phyloP scores from a whole-genome alignment of 352 stramenopile species.

The Phytophthora idaei region DNA sequence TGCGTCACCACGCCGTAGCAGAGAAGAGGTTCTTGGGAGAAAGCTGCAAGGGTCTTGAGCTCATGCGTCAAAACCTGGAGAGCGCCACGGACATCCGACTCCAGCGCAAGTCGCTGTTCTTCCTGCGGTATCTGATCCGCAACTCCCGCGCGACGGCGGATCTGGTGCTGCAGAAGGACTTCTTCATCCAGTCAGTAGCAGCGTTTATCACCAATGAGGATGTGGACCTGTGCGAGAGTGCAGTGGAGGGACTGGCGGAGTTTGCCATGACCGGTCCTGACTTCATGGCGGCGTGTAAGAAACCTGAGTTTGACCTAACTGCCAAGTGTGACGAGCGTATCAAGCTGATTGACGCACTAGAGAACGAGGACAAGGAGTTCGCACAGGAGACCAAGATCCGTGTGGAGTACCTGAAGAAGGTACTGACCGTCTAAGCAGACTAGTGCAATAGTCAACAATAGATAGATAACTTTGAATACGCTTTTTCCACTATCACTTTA shows the following conservation, averaged over 20 bases:
- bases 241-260: slow-evolving; percentile 71
- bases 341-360: slow-evolving; percentile 60
- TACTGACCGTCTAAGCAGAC: slow-evolving; percentile 34
- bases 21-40: slow-evolving; percentile 67
- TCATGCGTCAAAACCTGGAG: slow-evolving; percentile 64
- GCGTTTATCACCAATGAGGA: slow-evolving; percentile 71
- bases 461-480: slow-evolving; percentile 38
- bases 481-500: slow-evolving; percentile 9
- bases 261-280: slow-evolving; percentile 66
- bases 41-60: slow-evolving; percentile 57
- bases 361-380: slow-evolving; percentile 74
- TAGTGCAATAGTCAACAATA: slow-evolving; percentile 30
- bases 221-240: slow-evolving; percentile 80
- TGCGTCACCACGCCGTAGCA: slow-evolving; percentile 69
- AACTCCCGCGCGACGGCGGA: slow-evolving; percentile 60
- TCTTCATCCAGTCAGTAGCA: slow-evolving; percentile 54
- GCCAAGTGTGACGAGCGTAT: slow-evolving; percentile 60
- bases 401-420: slow-evolving; percentile 56
- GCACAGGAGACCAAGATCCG: slow-evolving; percentile 66
- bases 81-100: slow-evolving; percentile 63
- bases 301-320: slow-evolving; percentile 49
- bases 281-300: slow-evolving; percentile 66
- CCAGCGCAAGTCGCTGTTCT: slow-evolving; percentile 85
- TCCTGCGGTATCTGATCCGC: slow-evolving; percentile 81
- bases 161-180: slow-evolving; percentile 43